Evolutionary conservation across 2,329 filamentous ascomycete genomes (phyloP), one percentile per base, ranked within the genome.

Genomic region (Claviceps maximensis): DNA sequence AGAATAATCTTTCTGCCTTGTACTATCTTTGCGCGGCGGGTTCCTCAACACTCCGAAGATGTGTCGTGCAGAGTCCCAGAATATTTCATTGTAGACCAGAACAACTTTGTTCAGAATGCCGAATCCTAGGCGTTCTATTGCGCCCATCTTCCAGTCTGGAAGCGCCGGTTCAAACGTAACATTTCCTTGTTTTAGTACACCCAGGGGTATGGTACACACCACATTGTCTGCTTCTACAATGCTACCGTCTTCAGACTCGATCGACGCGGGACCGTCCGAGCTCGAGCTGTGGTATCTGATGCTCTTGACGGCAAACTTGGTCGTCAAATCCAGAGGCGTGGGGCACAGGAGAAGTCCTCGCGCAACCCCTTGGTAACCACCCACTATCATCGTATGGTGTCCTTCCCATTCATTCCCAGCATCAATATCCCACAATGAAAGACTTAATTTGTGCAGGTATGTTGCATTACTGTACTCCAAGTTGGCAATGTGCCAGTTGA

Each of bases 401-500:
- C 93, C 93, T 66, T 96, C 90, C 72, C 95, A 98, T 65, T 98
- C 93, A 61, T 98, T 96, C 0, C 93, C 93, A 49, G 90, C 89
- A 64, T 98, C 94, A 62, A 98, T 89, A 67, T 98, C 94, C 88
- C 94, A 97, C 0, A 90, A 84, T 8, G 84, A 82, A 15, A 98
- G 79, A 66, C 91, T 97, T 19, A 98, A 78, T 57, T 86, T 85
- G 58, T 86, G 84, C 52, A 95, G 82, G 58, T 89, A 94, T 2
- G 84, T 87, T 2, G 93, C 93, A 66, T 97, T 98, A 57, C 91
- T 94, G 65, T 98, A 98, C 68, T 98, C 93, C 15, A 98, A 77
- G 64, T 98, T 98, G 58, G 94, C 94, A 66, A 96, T 86, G 68
- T 98, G 94, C 93, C 93, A 98, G 63, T 96, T 98, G 62, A 97